phyloP scores from a whole-genome alignment of 2,329 filamentous ascomycete species.

The Coniochaeta prunicola region DNA sequence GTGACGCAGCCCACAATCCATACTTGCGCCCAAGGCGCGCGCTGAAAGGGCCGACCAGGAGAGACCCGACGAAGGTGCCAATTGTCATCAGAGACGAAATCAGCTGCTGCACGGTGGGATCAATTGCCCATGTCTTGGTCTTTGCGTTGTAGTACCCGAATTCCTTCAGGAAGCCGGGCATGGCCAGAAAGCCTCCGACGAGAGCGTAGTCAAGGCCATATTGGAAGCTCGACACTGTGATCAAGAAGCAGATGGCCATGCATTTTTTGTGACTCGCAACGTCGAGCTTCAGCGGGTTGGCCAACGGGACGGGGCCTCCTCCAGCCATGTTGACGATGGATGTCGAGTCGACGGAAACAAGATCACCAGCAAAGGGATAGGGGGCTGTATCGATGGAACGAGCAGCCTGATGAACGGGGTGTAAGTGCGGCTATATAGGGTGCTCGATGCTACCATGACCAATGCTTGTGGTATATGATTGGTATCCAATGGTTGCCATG shows the following conservation, averaged over 20 bases:
- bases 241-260: constrained; percentile 16
- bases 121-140: constrained; percentile 20
- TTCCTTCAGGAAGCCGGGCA: constrained; percentile 26
- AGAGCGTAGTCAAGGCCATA: constrained; percentile 25
- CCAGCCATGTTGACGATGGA: constrained; percentile 8
- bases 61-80: constrained; percentile 23
- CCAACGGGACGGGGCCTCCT: constrained; percentile 13
- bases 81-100: constrained; percentile 27
- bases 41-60: constrained; percentile 22
- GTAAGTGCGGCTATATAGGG: background rate
- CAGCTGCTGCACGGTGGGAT: constrained; percentile 25
- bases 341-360: background rate
- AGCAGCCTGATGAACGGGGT: background rate
- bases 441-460: background rate
- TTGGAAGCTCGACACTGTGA: constrained; percentile 24
- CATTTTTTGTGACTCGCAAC: constrained; percentile 8
- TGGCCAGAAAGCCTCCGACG: constrained; percentile 25
- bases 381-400: background rate
- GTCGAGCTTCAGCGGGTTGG: constrained; percentile 9
- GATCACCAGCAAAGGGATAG: background rate
- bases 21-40: constrained; percentile 17
- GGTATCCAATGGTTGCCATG: background rate
- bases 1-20: constrained; percentile 19
- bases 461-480: background rate
- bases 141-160: constrained; percentile 22